Conservation (phyloP, 495 filamentous ascomycete species). For the Penicillium diatomitis region DNA sequence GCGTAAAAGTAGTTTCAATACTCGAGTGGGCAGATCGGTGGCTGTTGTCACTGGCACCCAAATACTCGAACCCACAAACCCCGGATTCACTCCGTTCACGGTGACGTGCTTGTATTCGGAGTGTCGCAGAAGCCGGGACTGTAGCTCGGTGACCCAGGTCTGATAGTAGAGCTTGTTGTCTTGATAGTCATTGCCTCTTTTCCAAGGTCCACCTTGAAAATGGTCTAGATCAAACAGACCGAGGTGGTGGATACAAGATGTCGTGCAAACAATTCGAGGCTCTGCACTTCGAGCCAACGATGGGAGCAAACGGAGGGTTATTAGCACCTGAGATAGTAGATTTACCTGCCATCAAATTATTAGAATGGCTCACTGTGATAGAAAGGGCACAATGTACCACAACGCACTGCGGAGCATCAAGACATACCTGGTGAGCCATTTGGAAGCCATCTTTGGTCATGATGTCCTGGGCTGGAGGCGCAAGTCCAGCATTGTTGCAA, state of each 20-base stretch:
- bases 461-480: not conserved
- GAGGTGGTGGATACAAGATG: conserved; percentile 13
- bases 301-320: conserved; percentile 14
- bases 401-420: not conserved
- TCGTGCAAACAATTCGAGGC: conserved; percentile 20
- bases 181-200: conserved; percentile 5
- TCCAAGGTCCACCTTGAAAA: conserved; percentile 1
- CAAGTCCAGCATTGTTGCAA: conserved; percentile 20
- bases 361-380: not conserved
- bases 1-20: not conserved
- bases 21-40: not conserved
- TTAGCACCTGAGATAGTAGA: conserved; percentile 15
- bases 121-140: conserved; percentile 9
- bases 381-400: not conserved
- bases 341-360: conserved; percentile 10
- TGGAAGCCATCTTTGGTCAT: conserved; percentile 19
- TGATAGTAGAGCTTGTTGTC: conserved; percentile 21
- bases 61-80: conserved; percentile 15
- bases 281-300: conserved; percentile 11
- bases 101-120: conserved; percentile 16
- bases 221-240: conserved; percentile 9
- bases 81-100: conserved; percentile 18
- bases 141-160: conserved; percentile 17
- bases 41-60: conserved; percentile 1
- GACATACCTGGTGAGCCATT: conserved; percentile 14